Evolutionary conservation across 2,329 filamentous ascomycete species (phyloP), one percentile per base, ranked within the genome.

Genomic region (Madurella fahalii): DNA sequence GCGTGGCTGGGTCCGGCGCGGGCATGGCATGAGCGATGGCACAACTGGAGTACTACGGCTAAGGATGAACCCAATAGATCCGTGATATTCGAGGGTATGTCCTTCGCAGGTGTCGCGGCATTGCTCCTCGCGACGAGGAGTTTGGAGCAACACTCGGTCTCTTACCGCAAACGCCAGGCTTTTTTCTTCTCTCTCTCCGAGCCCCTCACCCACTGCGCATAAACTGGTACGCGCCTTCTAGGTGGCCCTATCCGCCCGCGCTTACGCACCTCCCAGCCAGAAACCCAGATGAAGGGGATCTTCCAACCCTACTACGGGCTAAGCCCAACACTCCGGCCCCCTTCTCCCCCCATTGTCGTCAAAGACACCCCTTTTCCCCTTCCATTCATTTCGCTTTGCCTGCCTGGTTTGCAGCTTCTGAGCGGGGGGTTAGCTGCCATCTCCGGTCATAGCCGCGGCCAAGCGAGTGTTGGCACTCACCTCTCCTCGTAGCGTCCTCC

Each of bases 401-500:
- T 49, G 79, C 77, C 62, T 82, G 80, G 51, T 79, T 78, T 40
- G 79, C 75, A 16, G 81, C 81, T 72, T 84, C 81, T 83, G 60
- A 56, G 49, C 13, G 4, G 8, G 9, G 3, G 5, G 40, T 56
- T 15, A 49, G 45, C n/a, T 20, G 15, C 4, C 37, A 40, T 13
- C 16, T 11, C 7, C 25, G 25, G 7, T 7, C 25, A 25, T 25
- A 25, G 25, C 25, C 25, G 25, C 25, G 7, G 25, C 25, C 25
- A 25, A 25, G 25, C 25, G 25, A 25, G 25, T n/a, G 25, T 7
- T 25, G 7, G 25, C 25, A 7, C 74, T 65, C 74, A 89, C 89
- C 89, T 84, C 90, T 85, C 71, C 90, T 83, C 57, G 90, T 95
- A 17, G 92, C 92, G 75, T 96, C 92, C 75, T 96, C 92, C 58